These are phyloP conservation scores for Colletotrichum sp. DNA, from an alignment of 2,329 filamentous ascomycete genomes.

Conservation along the genomic window DNA sequence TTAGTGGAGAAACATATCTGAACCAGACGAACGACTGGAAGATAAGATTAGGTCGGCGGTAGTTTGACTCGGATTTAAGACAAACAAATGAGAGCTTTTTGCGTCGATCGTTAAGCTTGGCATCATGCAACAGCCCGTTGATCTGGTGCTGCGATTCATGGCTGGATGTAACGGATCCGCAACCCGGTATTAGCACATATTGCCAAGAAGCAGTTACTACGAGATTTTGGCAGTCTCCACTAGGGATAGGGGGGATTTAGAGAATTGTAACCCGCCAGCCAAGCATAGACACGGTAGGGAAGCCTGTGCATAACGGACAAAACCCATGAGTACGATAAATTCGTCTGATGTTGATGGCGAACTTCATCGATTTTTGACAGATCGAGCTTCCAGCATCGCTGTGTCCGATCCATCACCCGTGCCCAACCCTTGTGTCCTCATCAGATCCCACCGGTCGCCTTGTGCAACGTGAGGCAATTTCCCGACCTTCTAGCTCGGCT, in stretches of 20 bases:
- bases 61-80: not conserved
- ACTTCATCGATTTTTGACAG: not conserved
- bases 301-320: not conserved
- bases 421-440: not conserved
- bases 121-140: not conserved
- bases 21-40: not conserved
- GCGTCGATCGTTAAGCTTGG: not conserved
- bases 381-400: not conserved
- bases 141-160: not conserved
- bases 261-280: conserved; percentile 9
- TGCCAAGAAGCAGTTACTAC: not conserved
- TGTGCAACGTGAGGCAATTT: not conserved
- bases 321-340: not conserved
- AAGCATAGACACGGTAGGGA: not conserved
- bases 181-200: not conserved
- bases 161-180: not conserved
- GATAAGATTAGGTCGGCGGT: not conserved
- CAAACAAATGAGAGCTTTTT: not conserved
- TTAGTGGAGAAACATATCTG: not conserved
- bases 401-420: not conserved
- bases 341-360: not conserved
- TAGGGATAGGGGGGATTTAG: conserved; percentile 17
- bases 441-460: not conserved
- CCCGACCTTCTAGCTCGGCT: not conserved
- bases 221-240: conserved; percentile 20